phyloP scores from a whole-genome alignment of 2,329 filamentous ascomycete genomes.

The Colletotrichum sp. region DNA sequence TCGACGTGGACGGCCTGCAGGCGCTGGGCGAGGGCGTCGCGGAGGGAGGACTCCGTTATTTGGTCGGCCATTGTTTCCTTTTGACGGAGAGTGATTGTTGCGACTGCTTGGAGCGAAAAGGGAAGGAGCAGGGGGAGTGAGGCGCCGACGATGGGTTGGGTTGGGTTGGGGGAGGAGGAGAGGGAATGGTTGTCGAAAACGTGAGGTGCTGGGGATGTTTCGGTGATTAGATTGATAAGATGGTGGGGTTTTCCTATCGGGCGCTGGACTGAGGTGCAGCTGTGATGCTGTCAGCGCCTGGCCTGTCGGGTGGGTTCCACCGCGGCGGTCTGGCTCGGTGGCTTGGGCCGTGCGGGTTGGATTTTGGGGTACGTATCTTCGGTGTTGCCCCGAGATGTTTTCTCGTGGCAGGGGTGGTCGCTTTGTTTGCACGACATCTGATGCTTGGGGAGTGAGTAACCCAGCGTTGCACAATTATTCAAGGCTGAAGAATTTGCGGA shows the following conservation, averaged over 20 bases:
- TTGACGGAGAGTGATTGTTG: neutral
- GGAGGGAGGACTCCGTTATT: slow-evolving; percentile 77
- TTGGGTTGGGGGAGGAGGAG: neutral
- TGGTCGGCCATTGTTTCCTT: slow-evolving; percentile 53
- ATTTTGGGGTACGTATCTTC: neutral
- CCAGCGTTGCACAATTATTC: no score
- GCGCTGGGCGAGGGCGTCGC: slow-evolving; percentile 70
- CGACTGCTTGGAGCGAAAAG: neutral
- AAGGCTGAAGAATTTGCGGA: no score
- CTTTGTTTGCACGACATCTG: neutral
- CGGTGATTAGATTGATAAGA: slow-evolving; percentile 24
- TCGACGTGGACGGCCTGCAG: slow-evolving; percentile 81
- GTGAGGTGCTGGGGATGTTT: slow-evolving; percentile 2
- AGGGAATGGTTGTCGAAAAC: slow-evolving; percentile 12
- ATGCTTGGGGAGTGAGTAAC: no score
- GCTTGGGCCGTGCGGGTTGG: neutral
- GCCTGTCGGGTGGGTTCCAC: neutral
- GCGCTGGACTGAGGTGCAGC: neutral
- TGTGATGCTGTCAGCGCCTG: neutral
- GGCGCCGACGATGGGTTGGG: neutral
- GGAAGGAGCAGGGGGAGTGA: neutral
- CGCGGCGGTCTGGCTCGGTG: neutral
- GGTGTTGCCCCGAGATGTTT: neutral
- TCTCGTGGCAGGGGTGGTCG: neutral
- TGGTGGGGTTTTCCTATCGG: slow-evolving; percentile 11